phyloP scores from a whole-genome alignment of 805 yeast species.

The Teunomyces stri region DNA sequence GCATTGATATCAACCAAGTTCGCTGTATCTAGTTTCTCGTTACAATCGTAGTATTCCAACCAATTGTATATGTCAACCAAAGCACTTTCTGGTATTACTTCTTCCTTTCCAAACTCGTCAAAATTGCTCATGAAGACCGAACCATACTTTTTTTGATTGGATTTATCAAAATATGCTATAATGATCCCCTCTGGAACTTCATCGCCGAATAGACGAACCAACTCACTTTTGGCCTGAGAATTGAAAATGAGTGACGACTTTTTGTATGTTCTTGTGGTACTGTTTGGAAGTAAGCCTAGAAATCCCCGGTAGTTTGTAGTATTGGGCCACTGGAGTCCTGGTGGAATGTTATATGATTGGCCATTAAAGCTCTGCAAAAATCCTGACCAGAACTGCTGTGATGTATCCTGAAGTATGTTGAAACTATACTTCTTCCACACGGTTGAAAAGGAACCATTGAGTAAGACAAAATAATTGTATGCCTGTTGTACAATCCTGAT shows the following conservation, averaged over 20 bases:
- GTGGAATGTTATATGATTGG: slow-evolving; percentile 18
- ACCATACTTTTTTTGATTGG: slow-evolving; percentile 32
- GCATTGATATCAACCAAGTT: slow-evolving; percentile 10
- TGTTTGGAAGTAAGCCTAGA: slow-evolving; percentile 26
- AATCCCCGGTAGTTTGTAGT: slow-evolving; percentile 34
- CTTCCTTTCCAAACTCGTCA: slow-evolving; percentile 5
- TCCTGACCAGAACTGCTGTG: slow-evolving; percentile 28
- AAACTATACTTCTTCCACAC: slow-evolving; percentile 15
- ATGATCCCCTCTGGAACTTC: slow-evolving; percentile 20
- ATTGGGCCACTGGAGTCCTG: slow-evolving; percentile 34
- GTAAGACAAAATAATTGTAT: slow-evolving; percentile 25
- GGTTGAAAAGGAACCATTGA: slow-evolving; percentile 23
- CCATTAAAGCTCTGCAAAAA: slow-evolving; percentile 26
- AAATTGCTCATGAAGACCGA: slow-evolving; percentile 18
- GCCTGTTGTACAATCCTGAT: slow-evolving; percentile 18
- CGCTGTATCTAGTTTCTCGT: slow-evolving; percentile 19
- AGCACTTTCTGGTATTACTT: slow-evolving; percentile 9
- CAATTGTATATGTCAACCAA: slow-evolving; percentile 27
- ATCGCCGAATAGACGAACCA: slow-evolving; percentile 15
- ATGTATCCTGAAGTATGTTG: slow-evolving; percentile 13
- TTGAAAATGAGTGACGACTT: slow-evolving; percentile 26
- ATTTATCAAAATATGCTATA: slow-evolving; percentile 25
- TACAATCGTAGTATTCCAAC: slow-evolving; percentile 32
- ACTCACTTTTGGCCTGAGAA: slow-evolving; percentile 13
- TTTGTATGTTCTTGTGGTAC: slow-evolving; percentile 17